Conservation (phyloP, 2,329 filamentous ascomycete species). For the Ilyonectria sp. region DNA sequence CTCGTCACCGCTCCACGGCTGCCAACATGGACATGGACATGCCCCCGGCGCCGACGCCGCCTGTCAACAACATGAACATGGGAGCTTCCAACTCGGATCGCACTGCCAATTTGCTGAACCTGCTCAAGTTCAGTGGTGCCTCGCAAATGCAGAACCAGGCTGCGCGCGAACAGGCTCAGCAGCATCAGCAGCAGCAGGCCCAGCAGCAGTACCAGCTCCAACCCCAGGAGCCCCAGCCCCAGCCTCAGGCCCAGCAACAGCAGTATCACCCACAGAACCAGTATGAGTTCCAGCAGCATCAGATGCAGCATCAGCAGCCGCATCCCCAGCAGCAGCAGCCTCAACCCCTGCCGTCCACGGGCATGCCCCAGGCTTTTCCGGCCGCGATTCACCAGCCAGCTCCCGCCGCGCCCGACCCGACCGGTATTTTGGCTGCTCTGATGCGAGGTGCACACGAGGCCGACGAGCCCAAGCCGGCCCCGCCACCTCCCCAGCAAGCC, state of each 20-base stretch:
- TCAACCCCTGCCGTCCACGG: slow-evolving; percentile 42
- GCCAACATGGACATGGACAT: slow-evolving; percentile 57
- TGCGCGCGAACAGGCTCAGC: slow-evolving; percentile 42
- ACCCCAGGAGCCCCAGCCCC: slow-evolving; percentile 43
- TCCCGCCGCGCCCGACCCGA: slow-evolving; percentile 69
- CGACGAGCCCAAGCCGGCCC: slow-evolving; percentile 56
- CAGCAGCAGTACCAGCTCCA: slow-evolving; percentile 39
- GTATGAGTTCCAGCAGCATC: slow-evolving; percentile 47
- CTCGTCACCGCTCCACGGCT: slow-evolving; percentile 40
- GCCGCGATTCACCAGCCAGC: slow-evolving; percentile 70
- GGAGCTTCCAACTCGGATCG: slow-evolving; percentile 60
- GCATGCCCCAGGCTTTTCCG: slow-evolving; percentile 47
- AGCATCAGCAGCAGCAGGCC: slow-evolving; percentile 5
- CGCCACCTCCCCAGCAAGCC: slow-evolving; percentile 44
- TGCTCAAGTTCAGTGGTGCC: slow-evolving; percentile 71
- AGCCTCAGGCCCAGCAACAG: slow-evolving; percentile 37
- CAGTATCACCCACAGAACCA: slow-evolving; percentile 41
- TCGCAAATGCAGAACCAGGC: slow-evolving; percentile 55
- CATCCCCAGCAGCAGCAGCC: slow-evolving; percentile 39
- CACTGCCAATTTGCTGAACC: slow-evolving; percentile 70
- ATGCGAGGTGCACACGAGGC: slow-evolving; percentile 71
- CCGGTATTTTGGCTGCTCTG: slow-evolving; percentile 71
- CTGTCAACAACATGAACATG: slow-evolving; percentile 57
- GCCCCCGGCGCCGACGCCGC: slow-evolving; percentile 67
- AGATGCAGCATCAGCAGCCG: slow-evolving; percentile 39